phyloP scores from a whole-genome alignment of 2,329 filamentous ascomycete species.

The Ceratocystis cubensis region DNA sequence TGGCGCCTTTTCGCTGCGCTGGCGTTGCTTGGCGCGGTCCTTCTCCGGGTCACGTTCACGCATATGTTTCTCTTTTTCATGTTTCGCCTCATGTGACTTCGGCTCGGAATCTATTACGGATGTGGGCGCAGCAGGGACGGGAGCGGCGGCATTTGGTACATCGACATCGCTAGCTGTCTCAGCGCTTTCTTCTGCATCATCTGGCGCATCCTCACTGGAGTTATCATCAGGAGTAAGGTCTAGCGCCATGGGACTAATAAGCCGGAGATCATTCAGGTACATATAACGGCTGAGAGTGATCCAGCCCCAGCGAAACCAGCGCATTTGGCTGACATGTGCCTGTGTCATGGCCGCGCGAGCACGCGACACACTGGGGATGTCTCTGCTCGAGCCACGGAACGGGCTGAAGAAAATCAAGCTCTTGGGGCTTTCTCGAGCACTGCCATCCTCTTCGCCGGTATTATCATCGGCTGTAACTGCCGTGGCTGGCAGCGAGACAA shows the following conservation, averaged over 20 bases:
- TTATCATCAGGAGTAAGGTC: background rate
- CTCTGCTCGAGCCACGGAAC: conserved; percentile 40
- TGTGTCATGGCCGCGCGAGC: conserved; percentile 79
- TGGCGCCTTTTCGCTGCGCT: background rate
- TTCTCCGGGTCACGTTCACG: conserved; percentile 11
- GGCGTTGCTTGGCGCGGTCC: conserved; percentile 8
- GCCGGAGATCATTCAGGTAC: conserved; percentile 76
- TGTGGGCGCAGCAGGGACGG: background rate
- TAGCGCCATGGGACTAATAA: conserved; percentile 32
- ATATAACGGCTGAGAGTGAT: conserved; percentile 86
- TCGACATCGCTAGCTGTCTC: background rate
- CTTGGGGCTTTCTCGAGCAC: conserved; percentile 33
- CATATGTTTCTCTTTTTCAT: conserved; percentile 19
- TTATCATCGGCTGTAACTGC: conserved; percentile 10
- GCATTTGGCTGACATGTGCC: conserved; percentile 91
- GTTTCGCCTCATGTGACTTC: background rate
- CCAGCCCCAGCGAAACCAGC: conserved; percentile 96
- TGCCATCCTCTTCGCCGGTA: conserved; percentile 19
- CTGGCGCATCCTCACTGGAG: background rate
- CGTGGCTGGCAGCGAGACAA: conserved; percentile 3
- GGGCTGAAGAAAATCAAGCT: conserved; percentile 61
- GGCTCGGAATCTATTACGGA: background rate
- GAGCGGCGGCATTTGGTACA: background rate
- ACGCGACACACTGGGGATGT: conserved; percentile 31
- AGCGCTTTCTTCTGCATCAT: background rate